Evolutionary conservation across 2,329 filamentous ascomycete species (phyloP).

Genomic region (Monosporascus ibericus): DNA sequence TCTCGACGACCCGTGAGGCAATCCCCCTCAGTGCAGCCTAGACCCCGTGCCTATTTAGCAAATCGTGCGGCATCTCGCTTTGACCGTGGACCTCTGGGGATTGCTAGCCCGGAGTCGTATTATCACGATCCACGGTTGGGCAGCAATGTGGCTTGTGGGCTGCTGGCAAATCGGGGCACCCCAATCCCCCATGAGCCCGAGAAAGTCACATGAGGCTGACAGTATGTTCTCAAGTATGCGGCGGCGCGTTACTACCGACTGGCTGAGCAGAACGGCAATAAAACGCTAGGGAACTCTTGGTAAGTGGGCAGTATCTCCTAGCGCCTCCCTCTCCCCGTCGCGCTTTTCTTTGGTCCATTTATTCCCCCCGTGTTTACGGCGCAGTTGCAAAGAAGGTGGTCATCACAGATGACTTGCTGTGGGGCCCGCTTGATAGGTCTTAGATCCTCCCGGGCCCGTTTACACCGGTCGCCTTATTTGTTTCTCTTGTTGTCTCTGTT

Average conservation of each 20-base stretch:
- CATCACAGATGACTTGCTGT: conserved; percentile 22
- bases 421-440: conserved; percentile 27
- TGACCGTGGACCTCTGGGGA: neutral
- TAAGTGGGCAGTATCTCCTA: conserved; percentile 44
- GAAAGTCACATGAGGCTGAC: conserved; percentile 46
- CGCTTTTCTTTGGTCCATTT: conserved; percentile 11
- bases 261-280: conserved; percentile 82
- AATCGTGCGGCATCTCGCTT: conserved; percentile 1
- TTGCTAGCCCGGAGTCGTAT: neutral
- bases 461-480: conserved; percentile 20
- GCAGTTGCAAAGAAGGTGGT: conserved; percentile 20
- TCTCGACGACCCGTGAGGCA: neutral
- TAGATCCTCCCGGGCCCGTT: conserved; percentile 11
- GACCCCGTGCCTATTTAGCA: neutral
- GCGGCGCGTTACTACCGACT: conserved; percentile 88
- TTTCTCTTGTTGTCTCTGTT: conserved; percentile 3
- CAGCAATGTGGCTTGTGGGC: conserved; percentile 31
- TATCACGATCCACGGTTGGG: conserved; percentile 29
- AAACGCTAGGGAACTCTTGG: conserved; percentile 92
- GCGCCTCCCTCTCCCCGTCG: conserved; percentile 3
- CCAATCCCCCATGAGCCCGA: conserved; percentile 7
- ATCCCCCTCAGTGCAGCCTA: neutral
- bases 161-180: conserved; percentile 23
- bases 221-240: conserved; percentile 51
- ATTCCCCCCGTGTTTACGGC: conserved; percentile 16